Base-by-base conservation (phyloP, 1,139 yeast species). In the Diutina pseudorugosa region DNA sequence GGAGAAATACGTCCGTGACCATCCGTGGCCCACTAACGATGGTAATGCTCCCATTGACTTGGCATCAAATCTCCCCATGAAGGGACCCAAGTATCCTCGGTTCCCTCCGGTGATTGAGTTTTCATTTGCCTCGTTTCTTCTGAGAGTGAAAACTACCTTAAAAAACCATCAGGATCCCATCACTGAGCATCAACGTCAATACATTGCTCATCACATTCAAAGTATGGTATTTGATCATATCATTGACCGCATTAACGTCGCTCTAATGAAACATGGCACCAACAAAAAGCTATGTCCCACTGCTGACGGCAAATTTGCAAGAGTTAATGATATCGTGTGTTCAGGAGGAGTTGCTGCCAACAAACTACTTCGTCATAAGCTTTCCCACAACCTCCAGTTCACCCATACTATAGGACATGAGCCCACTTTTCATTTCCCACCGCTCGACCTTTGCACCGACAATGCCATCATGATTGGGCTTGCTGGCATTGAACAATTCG, bases 381-480 rank as follows among this genome's bases (percentile, higher is more conserved):
- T 62, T 27, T n/a, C n/a, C 47, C 58, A 61, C 0, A 69, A 72
- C 20, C 61, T 83, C 27, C 47, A 56, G 7, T 50, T 50, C 23
- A 25, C 51, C 21, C 52, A 55, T 7, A 51, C 53, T 21, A 2
- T 45, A 1, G 50, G 36, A 4, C 8, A 36, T 19, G 16, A 16
- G 12, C 53, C 68, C 36, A 54, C 52, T 18, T 66, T 80, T 56
- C 80, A 79, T 60, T 90, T 83, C 60, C 96, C 97, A 0, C 82
- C 79, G 30, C 71, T 82, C 7, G 69, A 75, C 6, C 71, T 91
- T 57, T 94, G 98, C 62, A 89, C 97, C 0, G 98, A 93, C 62
- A 94, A 93, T 66, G 96, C 98, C 0, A 79, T 90, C 2, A 93
- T 93, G 99, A 93, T 93, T 53, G 98, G 97, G 0, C 87, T 95